phyloP scores from a whole-genome alignment of 1,139 yeast species.

The Lodderomyces parapsilosis region DNA sequence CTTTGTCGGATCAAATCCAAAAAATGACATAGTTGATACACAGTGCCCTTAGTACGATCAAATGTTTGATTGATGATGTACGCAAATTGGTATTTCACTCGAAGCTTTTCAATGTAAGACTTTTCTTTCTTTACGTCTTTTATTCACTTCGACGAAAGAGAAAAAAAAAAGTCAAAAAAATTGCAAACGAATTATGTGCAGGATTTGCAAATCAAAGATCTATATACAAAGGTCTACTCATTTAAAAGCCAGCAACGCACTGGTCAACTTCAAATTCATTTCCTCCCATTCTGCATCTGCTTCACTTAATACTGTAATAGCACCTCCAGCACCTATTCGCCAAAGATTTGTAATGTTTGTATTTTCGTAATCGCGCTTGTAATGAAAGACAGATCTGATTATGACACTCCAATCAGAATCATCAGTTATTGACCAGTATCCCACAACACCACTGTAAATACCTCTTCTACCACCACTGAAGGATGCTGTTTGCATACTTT shows the following conservation, averaged over 20 bases:
- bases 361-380: slow-evolving; percentile 48
- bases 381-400: slow-evolving; percentile 78
- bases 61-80: not conserved
- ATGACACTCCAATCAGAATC: slow-evolving; percentile 96
- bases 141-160: slow-evolving; percentile 6
- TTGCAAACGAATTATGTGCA: not conserved
- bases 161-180: slow-evolving; percentile 1
- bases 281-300: slow-evolving; percentile 88
- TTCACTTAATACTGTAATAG: slow-evolving; percentile 86
- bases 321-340: slow-evolving; percentile 99
- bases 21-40: slow-evolving; percentile 47
- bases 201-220: not conserved
- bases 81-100: not conserved
- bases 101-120: not conserved
- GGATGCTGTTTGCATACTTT: slow-evolving; percentile 41
- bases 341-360: slow-evolving; percentile 40
- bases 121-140: slow-evolving; percentile 4
- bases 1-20: slow-evolving; percentile 52
- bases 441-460: slow-evolving; percentile 90
- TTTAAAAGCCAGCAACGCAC: slow-evolving; percentile 69
- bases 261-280: slow-evolving; percentile 75
- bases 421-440: slow-evolving; percentile 90
- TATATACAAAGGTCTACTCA: slow-evolving; percentile 9
- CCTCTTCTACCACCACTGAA: slow-evolving; percentile 64
- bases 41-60: not conserved